Percentiles rank a stretch among this genome's conserved stretches.
phyloP scores from a whole-genome alignment of 2,329 filamentous ascomycete genomes.

The Thelonectria blattea region DNA sequence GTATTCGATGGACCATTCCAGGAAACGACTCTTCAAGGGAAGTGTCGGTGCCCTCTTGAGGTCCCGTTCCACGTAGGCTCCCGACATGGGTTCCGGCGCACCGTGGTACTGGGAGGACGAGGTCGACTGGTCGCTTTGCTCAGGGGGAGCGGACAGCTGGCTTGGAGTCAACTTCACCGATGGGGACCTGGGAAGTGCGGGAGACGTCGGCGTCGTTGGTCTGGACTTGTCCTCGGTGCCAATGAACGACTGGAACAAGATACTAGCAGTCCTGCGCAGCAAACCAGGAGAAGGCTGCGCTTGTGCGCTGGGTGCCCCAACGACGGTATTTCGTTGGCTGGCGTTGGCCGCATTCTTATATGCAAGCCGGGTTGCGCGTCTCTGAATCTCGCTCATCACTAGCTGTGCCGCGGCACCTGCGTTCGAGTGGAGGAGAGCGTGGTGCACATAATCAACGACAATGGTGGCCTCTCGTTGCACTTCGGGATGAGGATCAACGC shows the following conservation, averaged over 20 bases:
- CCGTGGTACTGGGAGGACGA: constrained; percentile 75
- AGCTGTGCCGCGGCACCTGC: constrained; percentile 73
- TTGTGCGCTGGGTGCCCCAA: constrained; percentile 46
- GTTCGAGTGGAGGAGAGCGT: constrained; percentile 76
- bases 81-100: constrained; percentile 79
- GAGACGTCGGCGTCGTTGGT: constrained; percentile 41
- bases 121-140: constrained; percentile 69
- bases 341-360: constrained; percentile 50
- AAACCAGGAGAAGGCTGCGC: constrained; percentile 62
- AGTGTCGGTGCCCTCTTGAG: constrained; percentile 65
- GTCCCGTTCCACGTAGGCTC: constrained; percentile 71
- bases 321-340: constrained; percentile 51
- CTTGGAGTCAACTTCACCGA: constrained; percentile 49
- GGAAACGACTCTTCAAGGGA: constrained; percentile 81
- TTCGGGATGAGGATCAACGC: constrained; percentile 93
- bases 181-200: constrained; percentile 39
- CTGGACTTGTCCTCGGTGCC: constrained; percentile 53
- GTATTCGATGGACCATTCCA: constrained; percentile 97
- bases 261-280: constrained; percentile 68
- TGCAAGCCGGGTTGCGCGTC: constrained; percentile 54
- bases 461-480: constrained; percentile 83
- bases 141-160: constrained; percentile 63
- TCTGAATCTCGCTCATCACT: constrained; percentile 75
- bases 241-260: constrained; percentile 65
- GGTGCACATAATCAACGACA: constrained; percentile 87